Base-by-base conservation (phyloP, 2,329 filamentous ascomycete genomes). In the Aspergillus awamori region DNA sequence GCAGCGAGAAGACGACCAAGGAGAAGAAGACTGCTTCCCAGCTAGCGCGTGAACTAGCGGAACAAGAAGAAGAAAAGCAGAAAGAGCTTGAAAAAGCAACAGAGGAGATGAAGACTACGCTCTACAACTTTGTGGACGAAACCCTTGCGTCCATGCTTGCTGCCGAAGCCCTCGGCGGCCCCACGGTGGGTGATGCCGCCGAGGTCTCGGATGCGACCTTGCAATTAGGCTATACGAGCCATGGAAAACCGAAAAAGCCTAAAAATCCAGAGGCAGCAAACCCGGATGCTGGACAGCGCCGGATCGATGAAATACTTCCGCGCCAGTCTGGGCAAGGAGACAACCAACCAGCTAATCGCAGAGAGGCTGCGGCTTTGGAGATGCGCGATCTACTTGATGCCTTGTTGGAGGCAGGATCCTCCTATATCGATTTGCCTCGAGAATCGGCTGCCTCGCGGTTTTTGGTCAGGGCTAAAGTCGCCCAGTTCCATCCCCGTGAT, bases 131-230 rank as follows among this genome's bases (percentile, higher is more conserved):
- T 70, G 88, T 94, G 60, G 86, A 91, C 63, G 79, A 86, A 47
- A 84, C 86, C 43, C 82, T 96, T 1, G 89, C 90, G 1, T 78
- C 85, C 3, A 90, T 94, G 86, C 81, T 96, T 47, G 92, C 91
- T 6, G 90, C 91, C 0, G 92, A 96, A 77, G 90, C 93, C 70
- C 82, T 93, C 1, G 92, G 92, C 7, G 92, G 92, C 0, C 92
- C 92, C 0, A 89, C 93, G 10, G 91, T 93, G 0, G 91, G 92
- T 3, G 89, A 92, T 66, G 81, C 89, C 67, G 82, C 89, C 70
- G 86, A 90, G 77, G 87, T 80, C 68, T 84, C 80, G 8, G 84
- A 89, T 48, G 84, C 78, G 11, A 80, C 74, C 7, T 74, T 85
- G 43, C 80, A 80, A 56, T 78, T 79, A 26, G 83, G 83, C n/a